Percentiles rank a stretch among this genome's conserved stretches.
Conservation (phyloP, 2,329 filamentous ascomycete species). For the Gyromitra esculenta region DNA sequence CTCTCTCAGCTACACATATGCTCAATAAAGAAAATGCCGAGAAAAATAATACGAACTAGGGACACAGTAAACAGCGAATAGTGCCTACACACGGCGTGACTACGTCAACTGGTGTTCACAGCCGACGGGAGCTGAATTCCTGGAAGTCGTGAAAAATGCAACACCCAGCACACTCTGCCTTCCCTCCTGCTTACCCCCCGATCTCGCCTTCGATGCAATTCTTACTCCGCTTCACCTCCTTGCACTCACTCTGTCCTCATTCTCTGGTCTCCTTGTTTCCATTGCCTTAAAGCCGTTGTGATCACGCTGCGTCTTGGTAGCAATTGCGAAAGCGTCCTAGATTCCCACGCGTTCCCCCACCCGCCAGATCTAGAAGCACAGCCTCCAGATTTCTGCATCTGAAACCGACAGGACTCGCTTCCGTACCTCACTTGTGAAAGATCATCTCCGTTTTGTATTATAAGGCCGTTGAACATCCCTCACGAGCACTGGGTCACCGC, state of each 20-base stretch:
- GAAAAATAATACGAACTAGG: neutral
- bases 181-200: neutral
- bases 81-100: neutral
- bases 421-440: constrained; percentile 21
- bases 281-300: constrained; percentile 14
- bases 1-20: neutral
- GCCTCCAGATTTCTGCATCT: constrained; percentile 32
- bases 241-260: neutral
- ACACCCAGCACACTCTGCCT: neutral
- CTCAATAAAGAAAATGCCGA: neutral
- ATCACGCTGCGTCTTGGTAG: neutral
- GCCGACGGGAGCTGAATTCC: neutral
- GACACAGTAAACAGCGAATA: too few relatives aligned
- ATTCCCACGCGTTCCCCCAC: neutral
- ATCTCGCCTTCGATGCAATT: neutral
- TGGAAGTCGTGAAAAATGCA: neutral
- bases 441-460: constrained; percentile 27
- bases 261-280: neutral
- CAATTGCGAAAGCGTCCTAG: neutral
- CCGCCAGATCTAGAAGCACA: constrained; percentile 48
- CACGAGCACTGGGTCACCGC: neutral
- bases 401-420: constrained; percentile 35
- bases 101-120: constrained; percentile 17
- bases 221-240: constrained; percentile 1
- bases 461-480: constrained; percentile 17